A percentile compares a stretch with the other conserved stretches of the same genome.
phyloP scores from a whole-genome alignment of 768 basidiomycete genomes.

The Xanthoconium purpureum region DNA sequence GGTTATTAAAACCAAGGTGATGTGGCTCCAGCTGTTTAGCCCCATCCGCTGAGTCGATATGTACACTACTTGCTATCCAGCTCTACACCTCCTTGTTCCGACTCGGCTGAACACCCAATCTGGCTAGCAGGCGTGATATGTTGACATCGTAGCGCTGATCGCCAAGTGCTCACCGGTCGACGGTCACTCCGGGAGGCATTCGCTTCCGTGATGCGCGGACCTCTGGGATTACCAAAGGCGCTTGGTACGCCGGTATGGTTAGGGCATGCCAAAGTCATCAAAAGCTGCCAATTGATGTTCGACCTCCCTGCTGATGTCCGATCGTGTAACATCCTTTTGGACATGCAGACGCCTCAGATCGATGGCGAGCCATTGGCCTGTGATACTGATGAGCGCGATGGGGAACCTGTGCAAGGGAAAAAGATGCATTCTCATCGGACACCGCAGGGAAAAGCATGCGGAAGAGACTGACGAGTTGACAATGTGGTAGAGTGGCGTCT shows the following conservation, averaged over 20 bases:
- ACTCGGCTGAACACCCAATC: too few species aligned
- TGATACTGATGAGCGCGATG: background rate
- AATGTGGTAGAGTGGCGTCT: background rate
- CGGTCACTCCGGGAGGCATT: background rate
- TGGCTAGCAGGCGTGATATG: background rate
- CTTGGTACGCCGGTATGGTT: background rate
- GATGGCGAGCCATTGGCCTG: constrained; percentile 4
- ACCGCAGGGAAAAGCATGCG: background rate
- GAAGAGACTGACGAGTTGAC: background rate
- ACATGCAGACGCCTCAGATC: constrained; percentile 1
- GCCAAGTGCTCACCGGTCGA: background rate
- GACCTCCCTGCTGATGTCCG: constrained; percentile 2
- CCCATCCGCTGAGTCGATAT: background rate
- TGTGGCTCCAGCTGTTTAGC: too few species aligned
- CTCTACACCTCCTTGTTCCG: background rate
- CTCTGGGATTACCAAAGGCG: background rate
- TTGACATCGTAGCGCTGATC: background rate
- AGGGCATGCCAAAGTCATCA: background rate
- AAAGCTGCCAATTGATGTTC: background rate
- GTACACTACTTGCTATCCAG: background rate
- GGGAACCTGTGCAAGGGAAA: background rate
- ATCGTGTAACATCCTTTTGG: background rate
- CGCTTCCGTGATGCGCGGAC: background rate
- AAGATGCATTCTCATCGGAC: background rate
- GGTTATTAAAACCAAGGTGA: too few species aligned